Percentiles rank a stretch among this genome's conserved stretches.
Evolutionary conservation across 163 green algal species (phyloP).

Genomic region (Prototheca wickerhamii): DNA sequence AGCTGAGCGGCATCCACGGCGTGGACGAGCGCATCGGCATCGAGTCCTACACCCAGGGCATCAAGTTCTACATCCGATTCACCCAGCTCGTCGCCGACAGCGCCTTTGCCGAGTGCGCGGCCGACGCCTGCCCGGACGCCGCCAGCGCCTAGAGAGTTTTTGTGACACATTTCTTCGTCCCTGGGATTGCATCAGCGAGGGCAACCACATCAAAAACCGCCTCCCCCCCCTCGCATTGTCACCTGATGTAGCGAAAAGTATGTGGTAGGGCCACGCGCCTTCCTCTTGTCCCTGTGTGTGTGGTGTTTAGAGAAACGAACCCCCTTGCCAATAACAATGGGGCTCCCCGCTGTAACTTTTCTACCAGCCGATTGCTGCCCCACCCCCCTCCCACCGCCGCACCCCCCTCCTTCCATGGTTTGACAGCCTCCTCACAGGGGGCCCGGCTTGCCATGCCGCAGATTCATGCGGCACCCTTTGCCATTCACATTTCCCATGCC

Average conservation of each 20-base stretch:
- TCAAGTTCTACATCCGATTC: slow-evolving; percentile 19
- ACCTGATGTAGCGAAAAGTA: not conserved
- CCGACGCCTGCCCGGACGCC: not conserved
- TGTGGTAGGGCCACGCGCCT: too few species aligned
- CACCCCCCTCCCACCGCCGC: too few species aligned
- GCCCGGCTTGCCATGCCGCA: too few species aligned
- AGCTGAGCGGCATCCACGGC: slow-evolving; percentile 20
- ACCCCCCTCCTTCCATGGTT: too few species aligned
- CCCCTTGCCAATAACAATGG: too few species aligned
- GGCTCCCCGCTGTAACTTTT: too few species aligned
- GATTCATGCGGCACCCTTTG: too few species aligned
- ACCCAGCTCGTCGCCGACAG: slow-evolving; percentile 9
- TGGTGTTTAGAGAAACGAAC: too few species aligned
- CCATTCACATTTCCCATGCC: too few species aligned
- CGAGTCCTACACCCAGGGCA: slow-evolving; percentile 10
- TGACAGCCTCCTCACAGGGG: too few species aligned
- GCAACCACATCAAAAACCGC: not conserved
- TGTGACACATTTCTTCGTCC: not conserved
- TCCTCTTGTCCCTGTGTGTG: too few species aligned
- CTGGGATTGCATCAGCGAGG: not conserved
- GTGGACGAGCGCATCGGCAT: slow-evolving; percentile 24
- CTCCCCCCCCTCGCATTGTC: not conserved
- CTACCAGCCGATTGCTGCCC: too few species aligned
- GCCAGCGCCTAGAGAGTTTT: not conserved
- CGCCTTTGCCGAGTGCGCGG: not conserved